Base-by-base conservation (phyloP, 2,329 filamentous ascomycete species). In the Aspergillus amoenus region DNA sequence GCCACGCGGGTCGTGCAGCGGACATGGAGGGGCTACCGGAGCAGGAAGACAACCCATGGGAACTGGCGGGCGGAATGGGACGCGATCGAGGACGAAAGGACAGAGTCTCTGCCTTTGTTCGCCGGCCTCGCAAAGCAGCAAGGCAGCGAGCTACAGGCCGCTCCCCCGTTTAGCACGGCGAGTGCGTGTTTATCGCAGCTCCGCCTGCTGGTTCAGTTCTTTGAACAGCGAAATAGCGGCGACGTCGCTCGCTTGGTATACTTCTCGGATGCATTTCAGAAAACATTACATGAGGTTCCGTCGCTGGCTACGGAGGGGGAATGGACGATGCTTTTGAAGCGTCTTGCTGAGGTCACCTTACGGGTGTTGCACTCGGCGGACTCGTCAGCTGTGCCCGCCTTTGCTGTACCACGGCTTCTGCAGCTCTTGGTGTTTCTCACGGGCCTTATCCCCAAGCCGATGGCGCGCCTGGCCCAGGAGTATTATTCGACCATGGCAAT, bases 11-110 rank as follows among this genome's bases (percentile, higher is more conserved):
- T 78, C 49, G 85, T 97, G 63, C 94, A 97, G 73, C 84, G 85
- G 63, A 79, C 83, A 73, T 97, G 93, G 93, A 84, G 93, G 72
- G 92, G 92, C 13, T 84, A 95, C 72, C 81, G 73, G 56, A 80
- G 78, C 57, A 84, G 93, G 65, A 81, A 78, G 58, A 70, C 73
- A 50, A 78, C 90, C 60, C 84, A 84, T 61, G 75, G 81, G 46
- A 67, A 69, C 54, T 86, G 84, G 76, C 82, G 89, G 61, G 70
- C 73, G 50, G 73, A 82, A 41, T 90, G 91, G 76, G 89, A 93
- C 72, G 68, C 76, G 8, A 69, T 83, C 34, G 87, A 88, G 65
- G 67, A 66, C 52, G 63, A 66, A 59, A 73, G 75, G 54, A 60
- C 64, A 12, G 61, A 67, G 55, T 73, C 76, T 57, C 61, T 54